phyloP scores from a whole-genome alignment of 345 rosid species.

The Populus nigra region DNA sequence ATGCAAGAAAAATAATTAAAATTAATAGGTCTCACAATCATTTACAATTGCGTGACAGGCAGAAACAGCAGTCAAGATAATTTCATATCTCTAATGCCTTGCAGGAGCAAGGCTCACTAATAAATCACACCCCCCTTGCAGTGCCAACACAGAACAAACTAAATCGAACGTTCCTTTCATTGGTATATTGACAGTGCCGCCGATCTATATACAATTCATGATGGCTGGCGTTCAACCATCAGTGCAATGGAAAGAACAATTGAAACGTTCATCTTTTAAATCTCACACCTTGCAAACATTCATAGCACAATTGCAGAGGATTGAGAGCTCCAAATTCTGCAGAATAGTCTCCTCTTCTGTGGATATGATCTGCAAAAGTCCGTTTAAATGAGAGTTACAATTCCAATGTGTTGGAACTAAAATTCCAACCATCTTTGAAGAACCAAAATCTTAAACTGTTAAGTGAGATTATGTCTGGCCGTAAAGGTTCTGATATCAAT shows the following conservation, averaged over 20 bases:
- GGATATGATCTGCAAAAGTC: neutral
- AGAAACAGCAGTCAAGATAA: neutral
- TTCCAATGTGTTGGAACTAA: neutral
- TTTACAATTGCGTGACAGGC: neutral
- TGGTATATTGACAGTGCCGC: neutral
- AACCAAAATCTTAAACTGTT: too few relatives aligned
- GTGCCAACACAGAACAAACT: neutral
- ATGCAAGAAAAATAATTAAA: too few relatives aligned
- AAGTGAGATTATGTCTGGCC: accelerated
- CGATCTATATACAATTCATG: neutral
- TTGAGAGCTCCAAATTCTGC: neutral
- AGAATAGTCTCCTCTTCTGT: neutral
- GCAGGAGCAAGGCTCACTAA: neutral
- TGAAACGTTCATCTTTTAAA: neutral
- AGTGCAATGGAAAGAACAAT: neutral
- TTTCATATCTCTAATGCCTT: neutral
- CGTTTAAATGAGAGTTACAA: neutral
- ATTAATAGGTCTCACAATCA: neutral
- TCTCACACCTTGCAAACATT: neutral
- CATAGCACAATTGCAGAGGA: neutral
- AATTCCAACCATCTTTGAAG: neutral
- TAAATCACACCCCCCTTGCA: neutral
- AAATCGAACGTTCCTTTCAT: neutral
- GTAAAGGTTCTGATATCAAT: too few relatives aligned
- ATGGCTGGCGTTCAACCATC: neutral